Evolutionary conservation across 208 protist species (phyloP).

Genomic region (Leishmania major): DNA sequence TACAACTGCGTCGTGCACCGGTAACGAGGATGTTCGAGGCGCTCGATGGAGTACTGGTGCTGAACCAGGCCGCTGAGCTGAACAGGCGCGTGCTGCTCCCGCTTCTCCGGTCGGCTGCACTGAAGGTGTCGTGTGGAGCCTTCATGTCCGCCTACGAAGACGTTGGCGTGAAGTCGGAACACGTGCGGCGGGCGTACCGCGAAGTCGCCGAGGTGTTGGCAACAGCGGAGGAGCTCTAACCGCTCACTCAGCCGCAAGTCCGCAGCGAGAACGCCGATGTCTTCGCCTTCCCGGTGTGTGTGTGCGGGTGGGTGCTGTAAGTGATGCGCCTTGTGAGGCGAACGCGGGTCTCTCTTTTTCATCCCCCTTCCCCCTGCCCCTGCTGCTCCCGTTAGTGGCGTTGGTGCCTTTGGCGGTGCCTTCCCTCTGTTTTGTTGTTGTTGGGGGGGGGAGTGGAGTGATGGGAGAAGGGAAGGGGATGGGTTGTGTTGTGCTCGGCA

Average conservation of each 20-base stretch:
- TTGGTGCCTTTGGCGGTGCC: not conserved
- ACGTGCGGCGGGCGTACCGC: slow-evolving; percentile 60
- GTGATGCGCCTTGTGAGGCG: not conserved
- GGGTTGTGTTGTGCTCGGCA: not conserved
- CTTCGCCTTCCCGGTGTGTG: not conserved
- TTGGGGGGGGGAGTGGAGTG: not conserved
- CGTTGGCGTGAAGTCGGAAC: slow-evolving; percentile 57
- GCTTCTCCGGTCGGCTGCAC: slow-evolving; percentile 69
- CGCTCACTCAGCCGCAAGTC: not conserved
- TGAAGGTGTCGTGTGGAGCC: slow-evolving; percentile 82
- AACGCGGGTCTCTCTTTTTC: not conserved
- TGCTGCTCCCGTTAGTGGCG: not conserved
- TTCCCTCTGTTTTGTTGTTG: not conserved
- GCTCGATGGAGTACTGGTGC: slow-evolving; percentile 71
- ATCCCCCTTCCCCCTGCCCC: not conserved
- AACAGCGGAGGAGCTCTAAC: slow-evolving; percentile 46
- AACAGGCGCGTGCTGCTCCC: slow-evolving; percentile 68
- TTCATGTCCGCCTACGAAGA: slow-evolving; percentile 80
- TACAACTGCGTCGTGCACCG: slow-evolving; percentile 37
- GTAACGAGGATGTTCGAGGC: slow-evolving; percentile 46
- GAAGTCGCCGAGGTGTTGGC: slow-evolving; percentile 63
- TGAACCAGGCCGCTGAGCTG: slow-evolving; percentile 81
- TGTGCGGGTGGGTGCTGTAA: no score
- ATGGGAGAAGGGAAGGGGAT: no score
- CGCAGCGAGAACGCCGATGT: not conserved